These are phyloP conservation scores for Marchantia paleacea DNA, from an alignment of 225 moss, liverwort and hornwort species.

Conservation along the genomic window DNA sequence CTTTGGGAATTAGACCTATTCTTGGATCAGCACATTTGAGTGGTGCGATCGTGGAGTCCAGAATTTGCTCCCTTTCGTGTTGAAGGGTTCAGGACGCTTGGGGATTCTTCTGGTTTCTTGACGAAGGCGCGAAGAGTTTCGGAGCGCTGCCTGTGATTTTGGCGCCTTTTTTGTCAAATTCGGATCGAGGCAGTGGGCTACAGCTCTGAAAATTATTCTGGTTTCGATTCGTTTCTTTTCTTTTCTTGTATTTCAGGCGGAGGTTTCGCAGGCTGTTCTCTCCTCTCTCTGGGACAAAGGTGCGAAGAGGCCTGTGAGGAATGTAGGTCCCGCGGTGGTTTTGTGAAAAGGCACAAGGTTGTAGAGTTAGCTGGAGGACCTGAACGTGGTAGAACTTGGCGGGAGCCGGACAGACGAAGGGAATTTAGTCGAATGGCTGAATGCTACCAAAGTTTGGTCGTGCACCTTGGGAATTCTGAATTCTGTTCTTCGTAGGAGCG, in stretches of 20 bases:
- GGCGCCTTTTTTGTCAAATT: background rate
- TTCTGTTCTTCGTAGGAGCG: background rate
- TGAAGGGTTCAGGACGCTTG: conserved; percentile 3
- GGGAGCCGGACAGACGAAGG: background rate
- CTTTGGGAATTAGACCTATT: no score
- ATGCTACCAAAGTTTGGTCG: background rate
- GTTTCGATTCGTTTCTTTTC: background rate
- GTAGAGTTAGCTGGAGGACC: background rate
- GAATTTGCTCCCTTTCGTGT: background rate
- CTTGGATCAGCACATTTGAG: background rate
- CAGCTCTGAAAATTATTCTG: no score
- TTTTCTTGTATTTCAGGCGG: background rate
- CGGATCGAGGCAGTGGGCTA: background rate
- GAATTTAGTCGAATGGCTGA: background rate
- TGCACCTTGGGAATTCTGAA: background rate
- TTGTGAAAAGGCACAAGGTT: background rate
- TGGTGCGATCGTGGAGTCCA: background rate
- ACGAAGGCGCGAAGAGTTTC: conserved; percentile 1
- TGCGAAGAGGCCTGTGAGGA: background rate
- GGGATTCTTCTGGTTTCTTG: background rate
- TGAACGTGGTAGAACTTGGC: background rate
- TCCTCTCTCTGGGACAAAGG: background rate
- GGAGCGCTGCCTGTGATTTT: background rate
- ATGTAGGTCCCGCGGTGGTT: background rate
- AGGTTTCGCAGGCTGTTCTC: background rate